Evolutionary conservation across 352 stramenopile species (phyloP), one percentile per base, ranked within the genome.

Genomic region (Albugo candida): DNA sequence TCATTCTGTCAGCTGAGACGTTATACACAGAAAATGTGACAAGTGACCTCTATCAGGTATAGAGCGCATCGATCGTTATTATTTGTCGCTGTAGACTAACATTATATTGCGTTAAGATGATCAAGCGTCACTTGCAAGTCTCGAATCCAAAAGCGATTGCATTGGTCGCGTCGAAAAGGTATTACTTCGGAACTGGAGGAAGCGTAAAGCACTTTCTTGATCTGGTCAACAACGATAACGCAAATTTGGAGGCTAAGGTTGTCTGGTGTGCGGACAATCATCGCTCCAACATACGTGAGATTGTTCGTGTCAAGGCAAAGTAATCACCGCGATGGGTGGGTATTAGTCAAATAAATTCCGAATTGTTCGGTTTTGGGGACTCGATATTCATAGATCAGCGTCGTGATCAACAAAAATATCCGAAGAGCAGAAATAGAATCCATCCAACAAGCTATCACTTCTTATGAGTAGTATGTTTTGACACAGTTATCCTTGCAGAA

Each of bases 161-260:
- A 19, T 59, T 88, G 6, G 66, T 91, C 12, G 75, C 75, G 0
- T 75, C 78, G 13, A 91, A 91, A 56, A 85, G 84, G 49, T 91
- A 91, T 45, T 91, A 88, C 54, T 91, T 91, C 52, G 78, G 78
- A 10, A 87, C 75, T 2, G 73, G 73, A 27, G 78, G 78, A n/a
- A 85, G 78, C 41, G 73, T 88, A n/a, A 72, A 91, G 59, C 70
- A 88, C 55, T 91, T 91, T 47, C 55, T 84, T 18, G 49, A 63
- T 1, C 41, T 88, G 36, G 69, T 88, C 19, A 27, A 53, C 6
- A 38, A 49, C 0, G 70, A 85, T 13, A 60, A 58, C 8, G 24
- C 24, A 5, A 47, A 65, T 11, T 71, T 91, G n/a, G 42, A 31
- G 2, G 71, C 73, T 0, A 47, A 75, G 36, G 59, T 66, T 16